Evolutionary conservation across 2,329 filamentous ascomycete species (phyloP).

Genomic region (Trichoderma simmonsii): DNA sequence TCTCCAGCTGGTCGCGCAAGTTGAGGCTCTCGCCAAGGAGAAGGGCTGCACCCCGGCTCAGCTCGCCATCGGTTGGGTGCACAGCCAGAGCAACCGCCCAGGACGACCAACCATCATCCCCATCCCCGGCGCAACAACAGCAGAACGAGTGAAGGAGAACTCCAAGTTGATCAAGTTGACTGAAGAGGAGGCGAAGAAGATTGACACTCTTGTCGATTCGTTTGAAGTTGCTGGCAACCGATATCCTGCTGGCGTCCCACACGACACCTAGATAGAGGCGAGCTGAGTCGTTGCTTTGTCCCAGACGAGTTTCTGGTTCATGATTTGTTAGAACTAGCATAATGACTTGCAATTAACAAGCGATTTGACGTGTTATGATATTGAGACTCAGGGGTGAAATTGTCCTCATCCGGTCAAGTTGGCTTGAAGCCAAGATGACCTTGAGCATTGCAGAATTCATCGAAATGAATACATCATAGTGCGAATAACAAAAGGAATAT

Average conservation of each 20-base stretch:
- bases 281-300: not conserved
- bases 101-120: conserved; percentile 60
- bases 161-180: conserved; percentile 46
- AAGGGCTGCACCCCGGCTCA: conserved; percentile 62
- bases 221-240: conserved; percentile 49
- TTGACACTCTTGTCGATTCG: conserved; percentile 46
- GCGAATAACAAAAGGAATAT: not conserved
- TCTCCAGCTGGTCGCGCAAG: conserved; percentile 55
- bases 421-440: conserved; percentile 23
- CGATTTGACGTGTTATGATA: not conserved
- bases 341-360: not conserved
- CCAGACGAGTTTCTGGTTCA: not conserved
- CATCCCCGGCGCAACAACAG: conserved; percentile 61
- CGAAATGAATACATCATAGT: conserved; percentile 32
- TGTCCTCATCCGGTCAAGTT: conserved; percentile 31
- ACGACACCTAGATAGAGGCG: conserved; percentile 31
- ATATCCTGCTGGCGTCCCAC: conserved; percentile 41
- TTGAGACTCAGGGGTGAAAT: conserved; percentile 20
- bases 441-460: conserved; percentile 53
- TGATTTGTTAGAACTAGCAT: not conserved
- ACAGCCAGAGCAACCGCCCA: conserved; percentile 45
- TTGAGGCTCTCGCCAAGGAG: conserved; percentile 55
- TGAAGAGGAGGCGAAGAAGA: conserved; percentile 48
- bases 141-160: conserved; percentile 61
- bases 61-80: conserved; percentile 64